phyloP scores from a whole-genome alignment of 306 rosid genomes.

The Fagus sylvatica region DNA sequence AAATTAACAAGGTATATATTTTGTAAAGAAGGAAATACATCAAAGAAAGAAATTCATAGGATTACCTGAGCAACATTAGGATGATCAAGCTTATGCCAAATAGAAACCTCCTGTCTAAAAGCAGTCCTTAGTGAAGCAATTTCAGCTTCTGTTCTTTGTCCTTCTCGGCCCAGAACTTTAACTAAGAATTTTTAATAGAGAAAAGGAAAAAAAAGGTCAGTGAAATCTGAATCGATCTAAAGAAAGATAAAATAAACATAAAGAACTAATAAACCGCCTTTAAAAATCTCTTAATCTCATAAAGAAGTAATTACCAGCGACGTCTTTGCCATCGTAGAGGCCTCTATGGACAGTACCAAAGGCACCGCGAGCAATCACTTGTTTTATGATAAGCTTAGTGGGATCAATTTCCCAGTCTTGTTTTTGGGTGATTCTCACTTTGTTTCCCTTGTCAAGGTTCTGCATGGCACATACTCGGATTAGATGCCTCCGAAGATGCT shows the following conservation, averaged over 20 bases:
- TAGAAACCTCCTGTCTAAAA: conserved; percentile 10
- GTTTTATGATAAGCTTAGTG: neutral
- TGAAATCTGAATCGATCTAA: neutral
- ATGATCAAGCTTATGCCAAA: conserved; percentile 24
- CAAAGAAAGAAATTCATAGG: neutral
- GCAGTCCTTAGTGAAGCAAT: neutral
- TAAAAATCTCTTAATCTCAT: neutral
- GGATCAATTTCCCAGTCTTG: conserved; percentile 9
- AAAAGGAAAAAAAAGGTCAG: neutral
- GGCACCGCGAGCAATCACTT: neutral
- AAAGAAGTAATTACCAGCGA: neutral
- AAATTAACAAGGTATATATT: neutral
- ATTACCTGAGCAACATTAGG: conserved; percentile 23
- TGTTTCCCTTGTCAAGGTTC: neutral
- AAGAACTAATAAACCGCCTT: neutral
- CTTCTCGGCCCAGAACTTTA: neutral
- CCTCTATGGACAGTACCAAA: conserved; percentile 6
- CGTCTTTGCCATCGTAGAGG: neutral
- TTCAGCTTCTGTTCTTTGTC: neutral
- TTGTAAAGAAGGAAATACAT: neutral
- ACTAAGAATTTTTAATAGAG: neutral
- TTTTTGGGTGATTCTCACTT: neutral
- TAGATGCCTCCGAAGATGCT: neutral
- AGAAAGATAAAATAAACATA: neutral
- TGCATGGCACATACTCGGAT: neutral